Evolutionary conservation across 768 basidiomycete species (phyloP).

Genomic region (Russula earlei): DNA sequence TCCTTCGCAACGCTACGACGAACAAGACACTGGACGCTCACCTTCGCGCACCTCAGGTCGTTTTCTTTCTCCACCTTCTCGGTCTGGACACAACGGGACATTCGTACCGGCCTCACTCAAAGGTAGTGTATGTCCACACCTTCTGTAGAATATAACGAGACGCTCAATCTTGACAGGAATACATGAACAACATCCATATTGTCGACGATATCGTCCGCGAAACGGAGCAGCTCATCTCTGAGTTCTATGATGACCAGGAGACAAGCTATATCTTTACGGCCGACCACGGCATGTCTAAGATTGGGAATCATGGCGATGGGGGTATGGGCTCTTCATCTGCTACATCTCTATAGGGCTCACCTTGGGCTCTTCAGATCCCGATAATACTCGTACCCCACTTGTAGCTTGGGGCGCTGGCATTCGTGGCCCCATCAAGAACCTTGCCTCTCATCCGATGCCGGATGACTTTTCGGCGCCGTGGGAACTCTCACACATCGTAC

Average conservation of each 20-base stretch:
- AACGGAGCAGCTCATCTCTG: slow-evolving; percentile 49
- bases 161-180: slow-evolving; percentile 42
- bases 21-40: slow-evolving; percentile 40
- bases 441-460: slow-evolving; percentile 40
- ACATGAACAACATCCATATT: slow-evolving; percentile 74
- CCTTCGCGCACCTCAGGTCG: slow-evolving; percentile 47
- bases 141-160: not conserved
- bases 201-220: slow-evolving; percentile 67
- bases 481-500: slow-evolving; percentile 45
- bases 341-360: not conserved
- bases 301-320: slow-evolving; percentile 87
- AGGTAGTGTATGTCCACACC: slow-evolving; percentile 31
- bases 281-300: slow-evolving; percentile 84
- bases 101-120: slow-evolving; percentile 74
- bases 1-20: slow-evolving; percentile 56
- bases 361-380: slow-evolving; percentile 49
- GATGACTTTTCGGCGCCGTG: slow-evolving; percentile 63
- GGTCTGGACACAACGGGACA: slow-evolving; percentile 85
- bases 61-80: slow-evolving; percentile 78
- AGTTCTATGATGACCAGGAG: slow-evolving; percentile 59
- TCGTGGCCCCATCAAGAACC: slow-evolving; percentile 55
- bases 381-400: slow-evolving; percentile 79
- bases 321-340: slow-evolving; percentile 35
- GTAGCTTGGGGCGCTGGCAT: slow-evolving; percentile 77
- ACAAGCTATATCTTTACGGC: slow-evolving; percentile 78